A percentile compares a stretch with the other conserved stretches of the same genome.
These are phyloP conservation scores for Tricharina praecox DNA, from an alignment of 495 filamentous ascomycete species.

Conservation along the genomic window DNA sequence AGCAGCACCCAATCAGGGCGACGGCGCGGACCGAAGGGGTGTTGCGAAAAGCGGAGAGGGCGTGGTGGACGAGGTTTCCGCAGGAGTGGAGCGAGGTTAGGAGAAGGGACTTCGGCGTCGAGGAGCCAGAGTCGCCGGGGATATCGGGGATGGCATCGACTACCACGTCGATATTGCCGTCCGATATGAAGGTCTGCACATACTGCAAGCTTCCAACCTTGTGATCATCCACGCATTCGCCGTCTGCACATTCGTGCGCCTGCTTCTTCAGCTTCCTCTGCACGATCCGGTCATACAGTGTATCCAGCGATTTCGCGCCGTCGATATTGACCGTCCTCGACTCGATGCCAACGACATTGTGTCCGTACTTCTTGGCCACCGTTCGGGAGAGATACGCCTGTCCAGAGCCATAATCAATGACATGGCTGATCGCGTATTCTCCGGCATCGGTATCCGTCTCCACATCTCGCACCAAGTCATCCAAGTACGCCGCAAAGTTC, in stretches of 20 bases:
- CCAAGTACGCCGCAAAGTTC: conserved; percentile 29
- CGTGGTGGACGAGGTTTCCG: conserved; percentile 91
- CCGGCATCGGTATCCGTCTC: conserved; percentile 17
- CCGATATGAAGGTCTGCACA: conserved; percentile 39
- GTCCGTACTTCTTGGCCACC: conserved; percentile 72
- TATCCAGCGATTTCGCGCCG: conserved; percentile 68
- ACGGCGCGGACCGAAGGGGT: conserved; percentile 74
- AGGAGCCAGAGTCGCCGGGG: neutral
- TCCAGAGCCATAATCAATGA: conserved; percentile 89
- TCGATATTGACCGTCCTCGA: conserved; percentile 68
- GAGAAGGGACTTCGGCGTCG: conserved; percentile 39
- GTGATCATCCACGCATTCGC: conserved; percentile 31
- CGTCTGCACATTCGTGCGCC: no score
- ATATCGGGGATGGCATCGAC: conserved; percentile 29
- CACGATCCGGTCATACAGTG: conserved; percentile 60
- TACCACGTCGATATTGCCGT: conserved; percentile 43
- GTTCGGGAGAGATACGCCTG: conserved; percentile 90
- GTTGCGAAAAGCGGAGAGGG: conserved; percentile 62
- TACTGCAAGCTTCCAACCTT: conserved; percentile 48
- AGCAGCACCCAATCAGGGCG: conserved; percentile 93
- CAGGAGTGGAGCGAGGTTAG: conserved; percentile 92
- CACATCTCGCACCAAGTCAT: conserved; percentile 38
- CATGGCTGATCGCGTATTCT: conserved; percentile 51
- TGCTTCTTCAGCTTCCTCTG: conserved; percentile 49
- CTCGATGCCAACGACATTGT: conserved; percentile 79